Conservation (phyloP, 2,329 filamentous ascomycete species). For the Exserohilum rostratum region DNA sequence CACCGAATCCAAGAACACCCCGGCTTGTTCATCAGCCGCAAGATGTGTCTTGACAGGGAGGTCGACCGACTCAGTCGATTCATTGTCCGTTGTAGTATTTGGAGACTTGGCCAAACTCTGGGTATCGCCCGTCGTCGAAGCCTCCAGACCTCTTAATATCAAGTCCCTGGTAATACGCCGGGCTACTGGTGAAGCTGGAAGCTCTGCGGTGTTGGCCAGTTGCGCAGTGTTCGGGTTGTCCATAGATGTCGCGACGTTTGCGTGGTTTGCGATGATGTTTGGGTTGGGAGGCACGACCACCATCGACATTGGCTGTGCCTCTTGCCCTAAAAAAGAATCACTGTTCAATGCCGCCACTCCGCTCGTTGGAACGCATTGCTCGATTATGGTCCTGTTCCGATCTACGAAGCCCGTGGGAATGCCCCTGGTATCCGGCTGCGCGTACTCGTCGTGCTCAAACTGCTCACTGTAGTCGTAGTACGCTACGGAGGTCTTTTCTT, state of each 20-base stretch:
- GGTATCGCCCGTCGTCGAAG: slow-evolving; percentile 34
- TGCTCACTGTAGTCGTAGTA: slow-evolving; percentile 49
- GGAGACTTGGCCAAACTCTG: slow-evolving; percentile 14
- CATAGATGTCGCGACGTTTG: not conserved
- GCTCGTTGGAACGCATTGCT: slow-evolving; percentile 38
- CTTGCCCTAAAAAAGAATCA: slow-evolving; percentile 7
- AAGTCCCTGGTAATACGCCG: slow-evolving; percentile 43
- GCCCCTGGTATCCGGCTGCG: slow-evolving; percentile 21
- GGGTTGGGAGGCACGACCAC: slow-evolving; percentile 12
- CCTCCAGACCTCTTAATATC: slow-evolving; percentile 36
- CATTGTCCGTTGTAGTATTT: not conserved
- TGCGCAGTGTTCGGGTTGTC: not conserved
- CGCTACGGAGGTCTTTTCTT: slow-evolving; percentile 19
- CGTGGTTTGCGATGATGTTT: not conserved
- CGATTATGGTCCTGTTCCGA: slow-evolving; percentile 52
- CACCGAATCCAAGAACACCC: not conserved
- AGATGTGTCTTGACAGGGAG: not conserved
- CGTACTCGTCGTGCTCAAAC: slow-evolving; percentile 36
- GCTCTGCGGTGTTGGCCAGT: slow-evolving; percentile 21
- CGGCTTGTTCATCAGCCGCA: not conserved
- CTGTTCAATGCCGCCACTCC: slow-evolving; percentile 9
- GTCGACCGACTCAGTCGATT: not conserved
- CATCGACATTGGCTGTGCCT: slow-evolving; percentile 9
- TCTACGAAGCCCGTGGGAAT: slow-evolving; percentile 50
- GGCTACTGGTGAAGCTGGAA: slow-evolving; percentile 41